Percentiles rank a stretch among this genome's conserved stretches.
Conservation (phyloP, 129 eudicot genomes). For the Erigeron canadensis region DNA sequence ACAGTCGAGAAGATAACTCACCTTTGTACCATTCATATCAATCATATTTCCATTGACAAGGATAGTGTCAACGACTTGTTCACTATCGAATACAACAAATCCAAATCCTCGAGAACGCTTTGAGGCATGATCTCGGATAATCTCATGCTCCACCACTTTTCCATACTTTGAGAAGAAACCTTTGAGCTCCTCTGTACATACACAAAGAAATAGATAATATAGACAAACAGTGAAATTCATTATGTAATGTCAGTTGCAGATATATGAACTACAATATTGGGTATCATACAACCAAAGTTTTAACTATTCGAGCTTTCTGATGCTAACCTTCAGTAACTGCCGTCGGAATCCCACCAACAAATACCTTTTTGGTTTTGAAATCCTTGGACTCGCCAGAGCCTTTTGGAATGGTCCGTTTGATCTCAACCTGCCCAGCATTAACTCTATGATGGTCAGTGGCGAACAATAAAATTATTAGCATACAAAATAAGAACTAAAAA, state of each 20-base stretch:
- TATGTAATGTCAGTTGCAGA: neutral
- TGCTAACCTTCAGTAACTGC: conserved; percentile 74
- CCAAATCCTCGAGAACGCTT: conserved; percentile 98
- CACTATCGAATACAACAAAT: conserved; percentile 77
- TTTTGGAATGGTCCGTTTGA: conserved; percentile 92
- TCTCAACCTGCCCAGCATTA: conserved; percentile 65
- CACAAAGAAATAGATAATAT: neutral
- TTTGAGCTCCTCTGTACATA: conserved; percentile 62
- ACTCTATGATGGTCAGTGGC: conserved; percentile 18
- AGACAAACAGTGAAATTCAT: neutral
- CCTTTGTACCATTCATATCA: conserved; percentile 83
- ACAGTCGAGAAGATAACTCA: conserved; percentile 33
- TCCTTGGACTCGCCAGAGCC: conserved; percentile 86
- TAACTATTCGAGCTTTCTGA: neutral
- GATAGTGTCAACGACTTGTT: conserved; percentile 74
- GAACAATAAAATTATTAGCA: conserved; percentile 2
- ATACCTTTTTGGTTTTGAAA: conserved; percentile 82
- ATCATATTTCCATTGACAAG: conserved; percentile 84
- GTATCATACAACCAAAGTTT: neutral
- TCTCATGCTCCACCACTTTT: conserved; percentile 87
- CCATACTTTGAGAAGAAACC: conserved; percentile 86
- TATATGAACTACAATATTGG: neutral
- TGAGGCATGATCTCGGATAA: conserved; percentile 82
- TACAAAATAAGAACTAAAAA: neutral
- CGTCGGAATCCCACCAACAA: conserved; percentile 96